phyloP scores from a whole-genome alignment of 192 early-diverging fungal species.

The Mortierella alpina region DNA sequence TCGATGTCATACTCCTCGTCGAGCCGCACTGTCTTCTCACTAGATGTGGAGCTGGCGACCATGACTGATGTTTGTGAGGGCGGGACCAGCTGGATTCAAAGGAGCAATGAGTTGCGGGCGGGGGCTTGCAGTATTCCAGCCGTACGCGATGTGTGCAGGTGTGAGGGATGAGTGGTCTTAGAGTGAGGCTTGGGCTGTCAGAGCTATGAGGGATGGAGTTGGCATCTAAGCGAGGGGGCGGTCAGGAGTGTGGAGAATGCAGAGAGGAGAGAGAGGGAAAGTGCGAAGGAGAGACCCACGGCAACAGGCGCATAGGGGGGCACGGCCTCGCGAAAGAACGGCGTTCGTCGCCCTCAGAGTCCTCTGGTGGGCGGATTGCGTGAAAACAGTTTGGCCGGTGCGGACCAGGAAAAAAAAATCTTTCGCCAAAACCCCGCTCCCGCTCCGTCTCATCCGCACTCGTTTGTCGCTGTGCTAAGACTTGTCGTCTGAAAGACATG shows the following conservation, averaged over 20 bases:
- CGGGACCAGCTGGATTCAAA: not conserved
- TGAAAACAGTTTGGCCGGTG: not conserved
- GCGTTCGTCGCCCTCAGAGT: not conserved
- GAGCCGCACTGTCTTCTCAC: conserved; percentile 12
- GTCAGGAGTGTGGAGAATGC: not conserved
- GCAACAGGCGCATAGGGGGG: not conserved
- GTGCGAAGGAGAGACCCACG: conserved; percentile 6
- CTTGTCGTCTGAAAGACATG: too few relatives aligned
- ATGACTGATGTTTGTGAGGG: not conserved
- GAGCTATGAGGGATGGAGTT: not conserved
- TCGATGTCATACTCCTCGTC: conserved; percentile 48
- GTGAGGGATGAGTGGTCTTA: not conserved
- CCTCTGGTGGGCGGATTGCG: not conserved
- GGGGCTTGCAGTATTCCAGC: not conserved
- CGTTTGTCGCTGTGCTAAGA: too few relatives aligned
- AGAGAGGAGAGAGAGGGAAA: not conserved
- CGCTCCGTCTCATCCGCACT: too few relatives aligned
- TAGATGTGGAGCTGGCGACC: not conserved
- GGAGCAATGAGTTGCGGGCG: too few relatives aligned
- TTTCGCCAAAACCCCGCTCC: too few relatives aligned
- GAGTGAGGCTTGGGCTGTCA: not conserved
- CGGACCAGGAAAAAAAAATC: not conserved
- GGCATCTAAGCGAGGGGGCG: not conserved
- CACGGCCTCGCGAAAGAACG: not conserved
- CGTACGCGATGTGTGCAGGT: not conserved